Percentiles rank a stretch among this genome's conserved stretches.
Conservation (phyloP, 306 rosid genomes). For the Citrullus colocynthis region DNA sequence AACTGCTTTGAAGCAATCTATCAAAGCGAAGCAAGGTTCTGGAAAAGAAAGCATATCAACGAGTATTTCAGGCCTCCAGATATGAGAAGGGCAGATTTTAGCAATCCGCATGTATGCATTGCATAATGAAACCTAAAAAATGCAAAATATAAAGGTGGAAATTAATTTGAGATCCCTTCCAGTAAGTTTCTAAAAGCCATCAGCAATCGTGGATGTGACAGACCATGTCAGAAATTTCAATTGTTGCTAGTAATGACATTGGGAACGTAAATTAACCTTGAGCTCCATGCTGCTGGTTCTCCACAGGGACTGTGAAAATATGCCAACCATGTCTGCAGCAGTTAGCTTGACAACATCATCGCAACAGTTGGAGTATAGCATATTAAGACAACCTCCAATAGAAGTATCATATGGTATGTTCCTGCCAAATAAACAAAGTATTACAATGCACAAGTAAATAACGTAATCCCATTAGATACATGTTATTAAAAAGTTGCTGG, state of each 20-base stretch:
- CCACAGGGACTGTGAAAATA: conserved; percentile 42
- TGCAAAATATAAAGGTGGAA: background rate
- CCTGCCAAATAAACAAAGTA: conserved; percentile 35
- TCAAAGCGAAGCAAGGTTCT: conserved; percentile 48
- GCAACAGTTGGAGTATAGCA: conserved; percentile 53
- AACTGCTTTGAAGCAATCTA: conserved; percentile 71
- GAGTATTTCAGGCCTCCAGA: conserved; percentile 82
- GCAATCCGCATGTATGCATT: conserved; percentile 62
- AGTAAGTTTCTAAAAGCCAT: conserved; percentile 16
- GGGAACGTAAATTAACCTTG: conserved; percentile 47
- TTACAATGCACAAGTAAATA: conserved; percentile 8
- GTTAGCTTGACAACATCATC: conserved; percentile 64
- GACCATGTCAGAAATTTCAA: conserved; percentile 12
- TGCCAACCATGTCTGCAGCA: conserved; percentile 55
- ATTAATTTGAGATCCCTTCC: conserved; percentile 12
- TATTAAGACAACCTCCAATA: conserved; percentile 67
- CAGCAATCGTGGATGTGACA: conserved; percentile 14
- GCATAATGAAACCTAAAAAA: conserved; percentile 69
- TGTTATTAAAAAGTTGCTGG: background rate
- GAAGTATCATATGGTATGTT: conserved; percentile 60
- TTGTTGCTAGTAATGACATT: conserved; percentile 13
- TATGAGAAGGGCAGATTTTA: conserved; percentile 61
- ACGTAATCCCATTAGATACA: background rate
- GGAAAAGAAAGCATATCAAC: conserved; percentile 37
- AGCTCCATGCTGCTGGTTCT: conserved; percentile 84